Evolutionary conservation across 148 eudicot species (phyloP).

Genomic region (Rhododendron kiyosumense): DNA sequence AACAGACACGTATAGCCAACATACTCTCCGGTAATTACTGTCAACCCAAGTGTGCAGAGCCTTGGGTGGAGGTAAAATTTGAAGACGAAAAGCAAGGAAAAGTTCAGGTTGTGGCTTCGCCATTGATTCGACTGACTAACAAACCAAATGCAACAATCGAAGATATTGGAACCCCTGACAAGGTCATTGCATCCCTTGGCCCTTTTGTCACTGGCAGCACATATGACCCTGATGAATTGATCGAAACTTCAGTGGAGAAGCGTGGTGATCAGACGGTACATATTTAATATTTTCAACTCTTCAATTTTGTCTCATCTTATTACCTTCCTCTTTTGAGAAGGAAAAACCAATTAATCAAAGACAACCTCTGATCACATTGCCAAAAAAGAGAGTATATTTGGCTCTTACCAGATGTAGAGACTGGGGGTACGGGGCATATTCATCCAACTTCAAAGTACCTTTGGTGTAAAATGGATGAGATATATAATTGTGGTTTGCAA

Average conservation of each 20-base stretch:
- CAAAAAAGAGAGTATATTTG: neutral
- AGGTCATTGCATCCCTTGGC: constrained; percentile 88
- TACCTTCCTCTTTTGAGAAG: neutral
- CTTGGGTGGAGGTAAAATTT: constrained; percentile 94
- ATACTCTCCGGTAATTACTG: constrained; percentile 91
- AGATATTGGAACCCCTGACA: constrained; percentile 90
- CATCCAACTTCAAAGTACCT: neutral
- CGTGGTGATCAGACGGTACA: constrained; percentile 75
- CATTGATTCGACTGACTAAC: constrained; percentile 86
- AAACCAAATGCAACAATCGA: constrained; percentile 84
- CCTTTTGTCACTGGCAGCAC: constrained; percentile 93
- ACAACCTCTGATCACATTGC: neutral
- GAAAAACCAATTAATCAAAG: neutral
- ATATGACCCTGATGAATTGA: constrained; percentile 69
- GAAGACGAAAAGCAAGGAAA: constrained; percentile 90
- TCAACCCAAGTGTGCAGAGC: constrained; percentile 98
- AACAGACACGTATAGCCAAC: constrained; percentile 83
- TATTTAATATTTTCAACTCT: constrained; percentile 8
- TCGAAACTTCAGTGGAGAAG: constrained; percentile 74
- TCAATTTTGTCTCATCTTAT: neutral
- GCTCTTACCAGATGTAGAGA: neutral
- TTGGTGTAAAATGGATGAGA: neutral
- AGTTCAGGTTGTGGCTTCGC: constrained; percentile 90
- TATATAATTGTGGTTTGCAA: neutral
- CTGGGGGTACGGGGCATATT: neutral